These are phyloP conservation scores for Stemphylium lycopersici DNA, from an alignment of 2,329 filamentous ascomycete genomes.

Conservation along the genomic window DNA sequence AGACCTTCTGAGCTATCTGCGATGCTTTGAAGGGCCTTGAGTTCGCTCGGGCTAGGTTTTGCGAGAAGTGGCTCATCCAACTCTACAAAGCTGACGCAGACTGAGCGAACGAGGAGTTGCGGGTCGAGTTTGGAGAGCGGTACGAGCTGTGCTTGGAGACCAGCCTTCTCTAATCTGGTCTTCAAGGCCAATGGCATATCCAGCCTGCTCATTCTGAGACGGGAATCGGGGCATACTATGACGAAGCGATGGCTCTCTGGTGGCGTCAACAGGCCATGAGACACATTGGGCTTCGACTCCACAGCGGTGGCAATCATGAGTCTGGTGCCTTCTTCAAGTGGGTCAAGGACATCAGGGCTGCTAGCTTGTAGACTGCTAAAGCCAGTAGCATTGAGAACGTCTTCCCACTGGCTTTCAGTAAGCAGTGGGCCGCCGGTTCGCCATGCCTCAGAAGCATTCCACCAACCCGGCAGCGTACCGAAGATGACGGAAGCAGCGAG, in stretches of 20 bases:
- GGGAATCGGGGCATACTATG: conserved; percentile 13
- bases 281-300: conserved; percentile 7
- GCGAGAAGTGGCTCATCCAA: conserved; percentile 17
- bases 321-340: conserved; percentile 20
- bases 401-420: conserved; percentile 43
- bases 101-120: conserved; percentile 3
- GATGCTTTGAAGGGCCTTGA: conserved; percentile 14
- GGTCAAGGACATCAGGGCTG: conserved; percentile 16
- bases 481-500: conserved; percentile 25
- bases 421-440: conserved; percentile 37
- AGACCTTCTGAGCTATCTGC: conserved; percentile 16
- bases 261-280: conserved; percentile 8
- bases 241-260: conserved; percentile 12
- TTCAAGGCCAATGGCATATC: conserved; percentile 15
- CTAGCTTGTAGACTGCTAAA: conserved; percentile 34
- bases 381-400: conserved; percentile 37
- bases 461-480: conserved; percentile 34
- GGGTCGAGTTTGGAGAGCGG: conserved; percentile 9
- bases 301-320: conserved; percentile 20
- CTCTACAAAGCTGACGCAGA: conserved; percentile 22
- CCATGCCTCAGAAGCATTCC: conserved; percentile 34
- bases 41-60: not conserved
- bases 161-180: conserved; percentile 4
- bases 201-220: conserved; percentile 10
- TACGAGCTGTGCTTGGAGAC: conserved; percentile 10